These are phyloP conservation scores for Sanghuangporus baumii DNA, from an alignment of 1,284 basidiomycete genomes.

Conservation along the genomic window DNA sequence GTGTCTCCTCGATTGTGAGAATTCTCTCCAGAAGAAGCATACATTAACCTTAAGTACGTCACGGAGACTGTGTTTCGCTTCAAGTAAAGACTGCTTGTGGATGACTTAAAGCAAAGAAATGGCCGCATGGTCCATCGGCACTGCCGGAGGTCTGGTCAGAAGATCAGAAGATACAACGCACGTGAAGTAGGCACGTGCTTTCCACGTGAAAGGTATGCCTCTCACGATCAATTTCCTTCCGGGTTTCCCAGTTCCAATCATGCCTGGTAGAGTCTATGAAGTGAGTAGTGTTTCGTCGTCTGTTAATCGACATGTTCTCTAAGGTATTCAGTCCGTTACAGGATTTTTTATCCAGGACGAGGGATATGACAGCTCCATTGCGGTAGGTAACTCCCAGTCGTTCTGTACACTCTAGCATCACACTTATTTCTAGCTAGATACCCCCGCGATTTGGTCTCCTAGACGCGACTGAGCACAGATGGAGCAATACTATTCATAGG, in stretches of 20 bases:
- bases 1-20: too few relatives aligned
- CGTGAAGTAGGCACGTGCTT: not conserved
- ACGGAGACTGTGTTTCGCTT: too few relatives aligned
- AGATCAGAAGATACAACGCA: too few relatives aligned
- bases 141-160: too few relatives aligned
- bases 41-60: too few relatives aligned
- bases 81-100: too few relatives aligned
- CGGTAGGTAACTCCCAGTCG: slow-evolving; percentile 14
- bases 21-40: too few relatives aligned
- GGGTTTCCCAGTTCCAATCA: not conserved
- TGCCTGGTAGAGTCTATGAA: not conserved
- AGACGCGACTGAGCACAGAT: slow-evolving; percentile 45
- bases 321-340: slow-evolving; percentile 26
- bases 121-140: too few relatives aligned
- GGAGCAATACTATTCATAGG: slow-evolving; percentile 41
- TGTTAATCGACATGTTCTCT: not conserved
- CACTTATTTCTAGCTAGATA: not conserved
- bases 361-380: slow-evolving; percentile 17
- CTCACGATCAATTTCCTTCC: not conserved
- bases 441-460: slow-evolving; percentile 49
- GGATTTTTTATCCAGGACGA: slow-evolving; percentile 37
- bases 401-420: not conserved
- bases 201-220: too few relatives aligned
- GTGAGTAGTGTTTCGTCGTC: not conserved
- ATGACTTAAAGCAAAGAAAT: too few relatives aligned